A percentile compares a stretch with the other conserved stretches of the same genome.
These are phyloP conservation scores for Rubus idaeus DNA, from an alignment of 306 rosid species.

Conservation along the genomic window DNA sequence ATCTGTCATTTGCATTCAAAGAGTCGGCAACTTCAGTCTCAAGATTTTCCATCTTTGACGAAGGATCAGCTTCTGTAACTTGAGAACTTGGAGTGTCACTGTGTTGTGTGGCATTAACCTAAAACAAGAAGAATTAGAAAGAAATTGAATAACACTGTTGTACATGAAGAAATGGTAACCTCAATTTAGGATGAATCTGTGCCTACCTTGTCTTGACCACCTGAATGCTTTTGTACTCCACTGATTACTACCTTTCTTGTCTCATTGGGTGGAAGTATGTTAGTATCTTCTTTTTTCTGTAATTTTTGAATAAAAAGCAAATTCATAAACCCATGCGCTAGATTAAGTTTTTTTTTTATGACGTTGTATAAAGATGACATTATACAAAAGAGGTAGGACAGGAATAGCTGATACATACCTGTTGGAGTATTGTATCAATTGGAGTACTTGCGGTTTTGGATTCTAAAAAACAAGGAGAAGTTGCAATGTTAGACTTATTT, in stretches of 20 bases:
- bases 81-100: conserved; percentile 11
- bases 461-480: conserved; percentile 7
- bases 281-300: too few relatives aligned
- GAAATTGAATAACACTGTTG: not conserved
- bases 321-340: too few relatives aligned
- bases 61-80: not conserved
- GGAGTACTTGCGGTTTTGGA: conserved; percentile 4
- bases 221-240: too few relatives aligned
- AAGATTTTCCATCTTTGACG: conserved; percentile 9
- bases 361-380: not conserved
- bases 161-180: too few relatives aligned
- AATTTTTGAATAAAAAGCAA: too few relatives aligned
- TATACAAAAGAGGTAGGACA: not conserved
- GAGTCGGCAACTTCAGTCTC: conserved; percentile 11
- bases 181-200: too few relatives aligned
- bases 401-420: conserved; percentile 27
- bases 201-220: too few relatives aligned
- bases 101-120: not conserved
- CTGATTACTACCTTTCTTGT: too few relatives aligned
- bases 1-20: not conserved
- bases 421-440: conserved; percentile 27
- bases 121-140: not conserved
- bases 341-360: not conserved
- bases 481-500: conserved; percentile 18
- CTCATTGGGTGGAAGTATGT: too few relatives aligned